Evolutionary conservation across 2,329 filamentous ascomycete genomes (phyloP), one percentile per base, ranked within the genome.

Genomic region (Fusarium sp.): DNA sequence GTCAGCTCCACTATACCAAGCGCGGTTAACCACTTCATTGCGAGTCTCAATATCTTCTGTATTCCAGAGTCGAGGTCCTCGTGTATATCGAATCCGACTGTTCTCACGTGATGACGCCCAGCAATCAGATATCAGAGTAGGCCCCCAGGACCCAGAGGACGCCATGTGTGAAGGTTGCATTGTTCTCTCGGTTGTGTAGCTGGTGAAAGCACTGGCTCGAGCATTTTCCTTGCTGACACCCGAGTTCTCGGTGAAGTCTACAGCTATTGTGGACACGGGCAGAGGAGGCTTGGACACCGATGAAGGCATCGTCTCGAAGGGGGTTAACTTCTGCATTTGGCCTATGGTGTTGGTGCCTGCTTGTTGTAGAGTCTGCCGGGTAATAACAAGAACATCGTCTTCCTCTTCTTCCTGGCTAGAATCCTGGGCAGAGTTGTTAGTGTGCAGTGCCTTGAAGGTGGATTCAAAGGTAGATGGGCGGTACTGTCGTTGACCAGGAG

Each of bases 401-500:
- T 79, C 66, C 6, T 79, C 70, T 10, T 76, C 75, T 6, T 79
- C 77, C 16, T 70, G 72, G 46, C 58, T 43, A 22, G 66, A 66
- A 8, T 67, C 74, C 42, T 78, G 76, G 10, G 67, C 25, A 20
- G 59, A 65, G 6, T 49, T n/a, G 30, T 75, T 73, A 25, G 76
- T 75, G 18, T 78, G 77, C 32, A 79, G 74, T 32, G 78, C 74
- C 59, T 78, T 81, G 61, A 80, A 75, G 3, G 79, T 77, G 11
- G 77, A 75, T 29, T 86, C 83, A 34, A 84, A 79, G 4, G 81
- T 81, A 25, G 81, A 79, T n/a, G 84, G 79, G 22, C 80, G 83
- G 69, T 83, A 83, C 59, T 85, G 84, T 44, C 86, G 83, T 63
- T 85, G 83, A 22, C 86, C 86, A 15, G 86, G 86, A 44, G 86